A percentile compares a stretch with the other conserved stretches of the same genome.
Evolutionary conservation across 257 asterid species (phyloP).

Genomic region (Misopates orontium): DNA sequence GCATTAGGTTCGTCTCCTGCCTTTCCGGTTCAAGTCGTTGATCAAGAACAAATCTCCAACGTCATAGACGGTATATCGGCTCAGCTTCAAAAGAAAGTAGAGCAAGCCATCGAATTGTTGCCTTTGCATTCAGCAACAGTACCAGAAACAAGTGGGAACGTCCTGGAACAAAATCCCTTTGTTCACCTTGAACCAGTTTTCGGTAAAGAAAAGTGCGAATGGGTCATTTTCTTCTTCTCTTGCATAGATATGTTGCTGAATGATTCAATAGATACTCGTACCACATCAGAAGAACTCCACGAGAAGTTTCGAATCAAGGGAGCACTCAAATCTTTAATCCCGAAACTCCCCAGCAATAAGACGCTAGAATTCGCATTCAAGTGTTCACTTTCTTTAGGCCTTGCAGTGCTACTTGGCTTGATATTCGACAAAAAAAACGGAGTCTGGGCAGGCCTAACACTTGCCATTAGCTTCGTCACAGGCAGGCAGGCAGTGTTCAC

Average conservation of each 20-base stretch:
- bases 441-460: constrained; percentile 74
- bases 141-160: constrained; percentile 26
- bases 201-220: constrained; percentile 29
- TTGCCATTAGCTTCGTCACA: constrained; percentile 60
- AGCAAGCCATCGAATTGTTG: constrained; percentile 35
- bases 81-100: constrained; percentile 38
- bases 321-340: constrained; percentile 27
- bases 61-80: constrained; percentile 25
- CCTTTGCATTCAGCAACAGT: constrained; percentile 34
- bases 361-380: constrained; percentile 49
- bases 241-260: constrained; percentile 45
- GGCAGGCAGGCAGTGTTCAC: constrained; percentile 66
- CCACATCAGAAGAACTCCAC: constrained; percentile 8
- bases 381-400: constrained; percentile 59
- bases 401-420: constrained; percentile 62
- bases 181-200: constrained; percentile 25
- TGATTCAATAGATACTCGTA: not conserved
- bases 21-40: constrained; percentile 27
- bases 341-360: constrained; percentile 22
- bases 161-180: constrained; percentile 18
- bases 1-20: constrained; percentile 38
- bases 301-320: not conserved
- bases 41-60: constrained; percentile 33
- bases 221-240: constrained; percentile 51
- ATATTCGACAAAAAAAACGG: constrained; percentile 49